Evolutionary conservation across 2,329 filamentous ascomycete genomes (phyloP).

Genomic region (Pestalotiopsis sp.): DNA sequence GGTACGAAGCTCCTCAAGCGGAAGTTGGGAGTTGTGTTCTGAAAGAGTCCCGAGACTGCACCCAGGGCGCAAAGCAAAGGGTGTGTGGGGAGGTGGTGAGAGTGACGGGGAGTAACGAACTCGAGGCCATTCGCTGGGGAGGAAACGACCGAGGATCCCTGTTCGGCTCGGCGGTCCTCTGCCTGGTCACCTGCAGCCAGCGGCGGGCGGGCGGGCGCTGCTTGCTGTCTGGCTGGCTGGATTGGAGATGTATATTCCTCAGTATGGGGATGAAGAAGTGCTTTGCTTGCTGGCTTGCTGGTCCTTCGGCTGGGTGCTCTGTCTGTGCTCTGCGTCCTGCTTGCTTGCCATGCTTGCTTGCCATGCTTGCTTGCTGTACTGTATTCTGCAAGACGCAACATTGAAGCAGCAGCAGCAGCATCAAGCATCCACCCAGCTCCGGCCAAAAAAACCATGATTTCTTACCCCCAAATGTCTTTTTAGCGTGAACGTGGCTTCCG

Average conservation of each 20-base stretch:
- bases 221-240: background rate
- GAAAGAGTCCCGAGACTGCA: constrained; percentile 9
- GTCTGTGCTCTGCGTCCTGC: background rate
- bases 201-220: background rate
- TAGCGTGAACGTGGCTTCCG: background rate
- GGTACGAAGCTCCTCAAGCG: constrained; percentile 9
- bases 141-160: constrained; percentile 16
- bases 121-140: constrained; percentile 23
- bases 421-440: background rate
- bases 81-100: constrained; percentile 17
- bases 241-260: background rate
- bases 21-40: constrained; percentile 12
- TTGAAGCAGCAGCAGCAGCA: background rate
- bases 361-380: no score
- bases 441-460: background rate
- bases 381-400: background rate
- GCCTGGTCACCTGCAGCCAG: constrained; percentile 12
- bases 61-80: constrained; percentile 7
- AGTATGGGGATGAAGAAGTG: background rate
- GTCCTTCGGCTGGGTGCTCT: background rate
- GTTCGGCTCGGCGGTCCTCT: constrained; percentile 14
- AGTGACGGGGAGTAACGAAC: constrained; percentile 21
- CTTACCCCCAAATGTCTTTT: background rate
- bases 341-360: background rate
- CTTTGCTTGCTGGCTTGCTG: background rate